Evolutionary conservation across 305 asterid species (phyloP).

Genomic region (Nicotiana rustica): DNA sequence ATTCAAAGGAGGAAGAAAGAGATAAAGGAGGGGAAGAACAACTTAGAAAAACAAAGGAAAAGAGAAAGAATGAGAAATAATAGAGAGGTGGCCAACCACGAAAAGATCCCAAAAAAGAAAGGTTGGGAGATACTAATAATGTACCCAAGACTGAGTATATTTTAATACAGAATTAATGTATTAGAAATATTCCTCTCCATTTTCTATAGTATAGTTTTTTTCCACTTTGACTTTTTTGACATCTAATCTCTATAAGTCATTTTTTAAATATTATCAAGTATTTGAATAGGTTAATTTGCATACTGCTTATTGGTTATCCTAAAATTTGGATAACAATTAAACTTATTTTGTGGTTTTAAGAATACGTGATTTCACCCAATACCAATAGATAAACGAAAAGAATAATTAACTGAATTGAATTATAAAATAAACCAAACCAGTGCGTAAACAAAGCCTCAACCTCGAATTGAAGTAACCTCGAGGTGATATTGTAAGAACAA

Average conservation of each 20-base stretch:
- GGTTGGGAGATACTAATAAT: slow-evolving; percentile 35
- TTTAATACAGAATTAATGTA: background rate
- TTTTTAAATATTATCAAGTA: background rate
- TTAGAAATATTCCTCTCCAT: slow-evolving; percentile 22
- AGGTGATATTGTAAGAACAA: too few species aligned
- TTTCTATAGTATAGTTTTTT: background rate
- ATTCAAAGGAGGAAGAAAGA: slow-evolving; percentile 32
- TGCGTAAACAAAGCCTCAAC: too few species aligned
- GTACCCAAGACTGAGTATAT: background rate
- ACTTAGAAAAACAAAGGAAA: background rate
- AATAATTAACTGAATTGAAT: too few species aligned
- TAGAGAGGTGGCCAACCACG: slow-evolving; percentile 41
- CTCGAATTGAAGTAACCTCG: too few species aligned
- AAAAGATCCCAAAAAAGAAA: slow-evolving; percentile 44
- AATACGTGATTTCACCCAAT: too few species aligned
- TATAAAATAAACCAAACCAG: too few species aligned
- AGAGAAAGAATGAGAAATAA: slow-evolving; percentile 1
- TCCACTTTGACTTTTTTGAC: background rate
- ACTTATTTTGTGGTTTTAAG: too few species aligned
- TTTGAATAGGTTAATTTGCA: too few species aligned
- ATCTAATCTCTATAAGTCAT: background rate
- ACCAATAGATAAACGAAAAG: too few species aligned
- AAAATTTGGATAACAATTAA: too few species aligned
- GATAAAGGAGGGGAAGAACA: background rate
- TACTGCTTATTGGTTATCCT: too few species aligned